Conservation (phyloP, 768 basidiomycete genomes). For the Auricularia sp. region DNA sequence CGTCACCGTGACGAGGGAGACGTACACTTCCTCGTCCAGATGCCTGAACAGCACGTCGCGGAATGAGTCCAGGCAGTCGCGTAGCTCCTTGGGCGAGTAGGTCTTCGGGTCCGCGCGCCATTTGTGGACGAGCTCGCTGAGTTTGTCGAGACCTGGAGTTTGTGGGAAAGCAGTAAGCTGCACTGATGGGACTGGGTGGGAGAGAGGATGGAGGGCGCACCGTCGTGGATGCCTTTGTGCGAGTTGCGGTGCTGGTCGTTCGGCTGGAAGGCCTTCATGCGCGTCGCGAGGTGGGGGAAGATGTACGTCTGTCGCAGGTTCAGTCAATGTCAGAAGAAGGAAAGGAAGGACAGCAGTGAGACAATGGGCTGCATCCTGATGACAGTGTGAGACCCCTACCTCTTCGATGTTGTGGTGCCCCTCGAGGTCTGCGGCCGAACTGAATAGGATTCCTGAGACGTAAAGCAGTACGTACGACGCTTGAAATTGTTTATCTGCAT, state of each 20-base stretch:
- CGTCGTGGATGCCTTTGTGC: constrained; percentile 45
- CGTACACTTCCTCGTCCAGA: constrained; percentile 45
- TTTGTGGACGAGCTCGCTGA: constrained; percentile 29
- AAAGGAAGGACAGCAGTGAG: too few species aligned
- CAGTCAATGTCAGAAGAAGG: too few species aligned
- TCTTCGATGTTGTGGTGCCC: constrained; percentile 50
- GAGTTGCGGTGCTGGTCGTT: constrained; percentile 38
- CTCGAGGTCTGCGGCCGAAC: constrained; percentile 31
- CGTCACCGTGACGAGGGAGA: too few species aligned
- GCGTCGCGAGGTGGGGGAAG: constrained; percentile 40
- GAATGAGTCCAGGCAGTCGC: constrained; percentile 38
- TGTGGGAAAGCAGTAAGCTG: neutral
- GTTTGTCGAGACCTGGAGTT: constrained; percentile 34
- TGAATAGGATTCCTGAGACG: neutral
- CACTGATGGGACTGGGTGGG: neutral
- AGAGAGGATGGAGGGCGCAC: constrained; percentile 14
- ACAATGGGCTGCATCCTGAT: too few species aligned
- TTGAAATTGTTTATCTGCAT: constrained; percentile 28
- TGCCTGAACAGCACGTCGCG: constrained; percentile 36
- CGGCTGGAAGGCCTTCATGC: constrained; percentile 22
- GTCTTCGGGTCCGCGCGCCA: constrained; percentile 33
- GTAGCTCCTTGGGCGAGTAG: constrained; percentile 43
- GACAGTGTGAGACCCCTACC: neutral
- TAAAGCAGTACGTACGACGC: constrained; percentile 23
- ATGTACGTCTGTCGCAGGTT: constrained; percentile 20